phyloP scores from a whole-genome alignment of 495 filamentous ascomycete species.

The Aspergillus panamensis region DNA sequence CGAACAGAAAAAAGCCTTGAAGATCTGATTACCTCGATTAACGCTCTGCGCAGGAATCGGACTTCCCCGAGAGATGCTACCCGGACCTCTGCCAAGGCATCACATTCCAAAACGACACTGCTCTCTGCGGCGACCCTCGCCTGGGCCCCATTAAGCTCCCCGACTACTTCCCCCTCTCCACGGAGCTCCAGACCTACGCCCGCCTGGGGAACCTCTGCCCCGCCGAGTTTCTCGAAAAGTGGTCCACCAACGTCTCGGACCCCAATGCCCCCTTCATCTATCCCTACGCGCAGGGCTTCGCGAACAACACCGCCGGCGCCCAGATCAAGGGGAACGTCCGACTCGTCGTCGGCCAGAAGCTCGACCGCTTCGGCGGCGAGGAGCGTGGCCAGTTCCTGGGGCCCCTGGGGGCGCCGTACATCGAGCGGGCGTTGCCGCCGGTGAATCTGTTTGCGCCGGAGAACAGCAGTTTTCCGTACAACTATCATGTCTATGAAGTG shows the following conservation, averaged over 20 bases:
- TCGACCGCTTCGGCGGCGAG: conserved; percentile 37
- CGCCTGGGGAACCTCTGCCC: not conserved
- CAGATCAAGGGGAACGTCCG: not conserved
- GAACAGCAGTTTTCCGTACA: not conserved
- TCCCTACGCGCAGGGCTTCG: not conserved
- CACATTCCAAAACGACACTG: not conserved
- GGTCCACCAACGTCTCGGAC: not conserved
- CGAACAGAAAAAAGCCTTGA: too few species aligned
- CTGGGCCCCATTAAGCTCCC: not conserved
- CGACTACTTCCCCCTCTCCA: not conserved
- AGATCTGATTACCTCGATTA: too few species aligned
- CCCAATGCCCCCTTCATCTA: not conserved
- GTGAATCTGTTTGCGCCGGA: conserved; percentile 29
- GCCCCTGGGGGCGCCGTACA: conserved; percentile 47
- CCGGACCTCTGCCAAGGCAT: not conserved
- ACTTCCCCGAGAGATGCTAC: not conserved
- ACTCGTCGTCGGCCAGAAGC: not conserved
- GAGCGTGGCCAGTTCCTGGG: conserved; percentile 41
- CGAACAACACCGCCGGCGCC: not conserved
- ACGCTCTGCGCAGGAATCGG: not conserved
- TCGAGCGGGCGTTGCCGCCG: conserved; percentile 49
- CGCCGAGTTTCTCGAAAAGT: not conserved
- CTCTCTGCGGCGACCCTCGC: not conserved
- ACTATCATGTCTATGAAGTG: not conserved
- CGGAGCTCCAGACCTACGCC: not conserved